Evolutionary conservation across 2,329 filamentous ascomycete species (phyloP).

Genomic region (Xylaria sp.): DNA sequence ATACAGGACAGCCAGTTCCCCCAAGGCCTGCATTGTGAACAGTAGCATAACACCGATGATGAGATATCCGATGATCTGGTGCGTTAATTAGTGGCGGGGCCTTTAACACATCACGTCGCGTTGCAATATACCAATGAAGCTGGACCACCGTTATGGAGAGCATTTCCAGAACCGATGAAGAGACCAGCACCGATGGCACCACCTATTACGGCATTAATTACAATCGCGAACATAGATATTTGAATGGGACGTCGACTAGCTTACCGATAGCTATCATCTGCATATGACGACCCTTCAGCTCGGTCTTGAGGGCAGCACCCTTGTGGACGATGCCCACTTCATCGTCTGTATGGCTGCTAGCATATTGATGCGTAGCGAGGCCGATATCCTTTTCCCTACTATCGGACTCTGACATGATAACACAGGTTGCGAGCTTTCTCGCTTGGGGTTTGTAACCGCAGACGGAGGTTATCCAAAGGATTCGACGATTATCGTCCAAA

Average conservation of each 20-base stretch:
- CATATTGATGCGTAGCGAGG: slow-evolving; percentile 36
- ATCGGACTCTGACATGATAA: slow-evolving; percentile 43
- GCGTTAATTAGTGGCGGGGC: slow-evolving; percentile 20
- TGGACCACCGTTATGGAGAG: slow-evolving; percentile 70
- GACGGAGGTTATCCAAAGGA: slow-evolving; percentile 10
- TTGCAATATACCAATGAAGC: slow-evolving; percentile 51
- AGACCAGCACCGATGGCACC: slow-evolving; percentile 66
- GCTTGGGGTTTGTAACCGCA: not conserved
- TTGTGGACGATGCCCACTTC: slow-evolving; percentile 52
- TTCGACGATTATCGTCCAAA: slow-evolving; percentile 11
- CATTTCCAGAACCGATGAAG: slow-evolving; percentile 73
- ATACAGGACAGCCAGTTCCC: slow-evolving; percentile 68
- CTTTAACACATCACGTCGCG: not conserved
- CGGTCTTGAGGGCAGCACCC: slow-evolving; percentile 49
- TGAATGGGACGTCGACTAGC: slow-evolving; percentile 20
- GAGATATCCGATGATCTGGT: slow-evolving; percentile 59
- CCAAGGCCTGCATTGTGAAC: slow-evolving; percentile 67
- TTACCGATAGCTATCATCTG: slow-evolving; percentile 60
- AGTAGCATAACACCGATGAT: slow-evolving; percentile 68
- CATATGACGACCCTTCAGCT: slow-evolving; percentile 54
- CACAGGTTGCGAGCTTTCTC: slow-evolving; percentile 6
- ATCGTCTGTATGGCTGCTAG: slow-evolving; percentile 45
- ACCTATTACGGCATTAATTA: slow-evolving; percentile 42
- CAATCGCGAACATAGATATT: not conserved
- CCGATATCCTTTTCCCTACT: slow-evolving; percentile 41